Evolutionary conservation across 2,329 filamentous ascomycete species (phyloP), one percentile per base, ranked within the genome.

Genomic region (Ambrosiella beaveri): DNA sequence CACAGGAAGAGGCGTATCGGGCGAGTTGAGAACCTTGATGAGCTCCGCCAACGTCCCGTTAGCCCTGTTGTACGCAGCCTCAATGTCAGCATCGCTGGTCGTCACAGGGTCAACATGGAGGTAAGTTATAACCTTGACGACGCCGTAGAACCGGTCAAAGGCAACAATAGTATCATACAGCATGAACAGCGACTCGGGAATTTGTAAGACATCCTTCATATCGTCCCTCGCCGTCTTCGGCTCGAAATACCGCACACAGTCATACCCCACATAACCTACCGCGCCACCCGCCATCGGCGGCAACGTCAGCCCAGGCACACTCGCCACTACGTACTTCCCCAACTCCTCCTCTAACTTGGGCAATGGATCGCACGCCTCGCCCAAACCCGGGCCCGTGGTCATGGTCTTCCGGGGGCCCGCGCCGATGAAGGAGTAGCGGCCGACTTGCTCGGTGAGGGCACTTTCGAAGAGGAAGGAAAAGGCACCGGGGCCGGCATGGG

Each of bases 181-280:
- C 88, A 97, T 97, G 69, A 98, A 97, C 37, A 97, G 75, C 60
- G 88, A 90, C 75, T 98, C 93, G 0, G 93, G 93, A 47, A 97
- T 87, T 61, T 85, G 74, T 19, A 97, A 77, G 37, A 94, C 79
- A 70, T 98, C 93, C 70, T 93, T 85, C 75, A 96, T 81, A 2
- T 88, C 81, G 17, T 54, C 52, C 54, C 89, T 80, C 35, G 83
- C 84, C n/a, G 93, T 97, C 77, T 90, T 94, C 62, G 93, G 93
- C 75, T 98, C 93, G 65, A 98, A 98, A 72, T 97, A 97, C 67
- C 85, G 84, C 65, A 98, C 88, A 70, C 93, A 98, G 69, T 98
- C 93, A 68, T 98, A 98, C 57, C 90, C 90, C 5, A 97, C 88
- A 69, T 97, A 98, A 61, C 93, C 93, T 65, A 98, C 88, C 11